Evolutionary conservation across 1,284 basidiomycete genomes (phyloP), one percentile per base, ranked within the genome.

Genomic region (Cryptococcus jaspeensis): DNA sequence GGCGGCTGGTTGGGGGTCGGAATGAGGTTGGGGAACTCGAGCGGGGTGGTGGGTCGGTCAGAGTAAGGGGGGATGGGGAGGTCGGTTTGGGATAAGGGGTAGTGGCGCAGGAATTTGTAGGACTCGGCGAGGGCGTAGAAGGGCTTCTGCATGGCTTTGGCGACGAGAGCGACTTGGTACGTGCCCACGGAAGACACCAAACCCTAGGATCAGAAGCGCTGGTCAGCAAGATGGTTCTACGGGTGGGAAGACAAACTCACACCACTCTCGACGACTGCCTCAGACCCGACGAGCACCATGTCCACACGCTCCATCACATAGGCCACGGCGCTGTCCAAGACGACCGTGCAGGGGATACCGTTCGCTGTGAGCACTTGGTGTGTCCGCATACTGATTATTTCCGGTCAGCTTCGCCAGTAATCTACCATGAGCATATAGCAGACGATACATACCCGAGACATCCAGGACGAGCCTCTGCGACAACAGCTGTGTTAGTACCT

Each of bases 51-150:
- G 3, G 44, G 32, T 13, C 39, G 41, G 9, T 46, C 42, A 20
- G 50, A 45, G 9, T 41, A 52, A 35, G 53, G 23, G 5, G 69
- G 68, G n/a, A 70, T 63, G 7, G 95, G 95, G 23, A 99, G 83
- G 81, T 99, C 95, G 74, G 93, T 93, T 76, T 98, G 94, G 52
- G 90, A 94, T 74, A 99, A 81, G 41, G 95, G 95, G 80, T 98
- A 98, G 68, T 96, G 82, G 61, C 96, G 88, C 71, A 97, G 87
- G 77, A 99, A 98, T 80, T 99, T 99, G 84, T 94, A 99, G 76
- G 90, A 92, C 80, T 99, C 94, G 35, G 94, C 93, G 41, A 97
- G 83, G 35, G 93, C 93, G 78, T 97, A 99, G 74, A 99, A 93
- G 2, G 96, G 95, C 74, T 95, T 97, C 69, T 92, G 90, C 56